Base-by-base conservation (phyloP, 441 rosid species). In the Biscutella laevigata region DNA sequence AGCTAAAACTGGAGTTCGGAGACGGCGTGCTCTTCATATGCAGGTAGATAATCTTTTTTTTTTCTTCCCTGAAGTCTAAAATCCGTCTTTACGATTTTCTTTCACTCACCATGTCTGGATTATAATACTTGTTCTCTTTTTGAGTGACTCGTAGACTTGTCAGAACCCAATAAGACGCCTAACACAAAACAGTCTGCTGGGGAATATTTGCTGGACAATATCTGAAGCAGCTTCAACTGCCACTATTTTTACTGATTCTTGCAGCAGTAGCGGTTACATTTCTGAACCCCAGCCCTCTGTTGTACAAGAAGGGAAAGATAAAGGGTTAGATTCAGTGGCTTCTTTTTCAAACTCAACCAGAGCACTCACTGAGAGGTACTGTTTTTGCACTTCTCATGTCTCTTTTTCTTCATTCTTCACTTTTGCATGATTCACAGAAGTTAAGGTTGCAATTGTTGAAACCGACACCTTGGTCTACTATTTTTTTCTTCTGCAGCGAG, bases 191-290 rank as follows among this genome's bases (percentile, higher is more conserved):
- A 75, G 79, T 75, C 86, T 88, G 58, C 79, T 92, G 69, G 95
- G 88, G 61, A 78, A 89, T 25, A 80, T 92, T 68, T 81, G 92
- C 82, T 92, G 98, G 97, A 79, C 95, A 7, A 43, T 92, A 71
- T 92, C 95, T 13, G 97, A 88, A 61, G 80, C 90, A 67, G 71
- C 92, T 64, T 70, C 99, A 59, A 73, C 80, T 33, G 90, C 92
- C 72, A 79, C 88, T 33, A 61, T 86, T n/a, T 92, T 81, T 55
- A 77, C 84, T 9, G 94, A 86, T 64, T 71, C 84, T 6, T 72
- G 77, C 13, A 79, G 76, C 22, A 74, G 79, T 15, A 56, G 71
- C 27, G 89, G 81, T 26, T 75, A 74, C 63, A 77, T 26, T 42
- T 64, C 72, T 36, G 94, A 77, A 50, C 69, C 70, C 13, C 81